These are phyloP conservation scores for Wallemia mellicola DNA, from an alignment of 1,284 basidiomycete genomes.

Conservation along the genomic window DNA sequence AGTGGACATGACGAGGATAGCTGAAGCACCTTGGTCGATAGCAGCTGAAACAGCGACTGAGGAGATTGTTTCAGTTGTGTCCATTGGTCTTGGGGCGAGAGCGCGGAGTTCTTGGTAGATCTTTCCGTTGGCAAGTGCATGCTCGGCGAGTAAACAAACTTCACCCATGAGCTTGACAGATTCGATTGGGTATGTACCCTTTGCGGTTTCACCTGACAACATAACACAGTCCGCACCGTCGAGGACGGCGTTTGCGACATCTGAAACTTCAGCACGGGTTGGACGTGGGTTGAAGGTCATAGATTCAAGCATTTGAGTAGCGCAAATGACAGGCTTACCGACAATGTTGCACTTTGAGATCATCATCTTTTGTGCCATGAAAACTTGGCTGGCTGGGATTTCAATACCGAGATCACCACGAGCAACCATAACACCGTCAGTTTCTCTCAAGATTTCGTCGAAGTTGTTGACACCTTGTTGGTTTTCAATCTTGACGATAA, in stretches of 20 bases:
- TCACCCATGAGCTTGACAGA: constrained; percentile 91
- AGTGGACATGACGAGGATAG: constrained; percentile 86
- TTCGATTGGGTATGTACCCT: constrained; percentile 74
- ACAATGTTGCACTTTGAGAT: constrained; percentile 90
- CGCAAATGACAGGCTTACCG: constrained; percentile 93
- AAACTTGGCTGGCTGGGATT: constrained; percentile 89
- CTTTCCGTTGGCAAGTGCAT: constrained; percentile 46
- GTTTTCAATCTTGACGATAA: constrained; percentile 96
- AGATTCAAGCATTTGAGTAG: constrained; percentile 90
- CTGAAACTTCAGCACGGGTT: constrained; percentile 85
- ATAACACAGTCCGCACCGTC: constrained; percentile 96
- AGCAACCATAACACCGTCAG: constrained; percentile 94
- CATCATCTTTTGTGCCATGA: constrained; percentile 99
- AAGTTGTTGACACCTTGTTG: constrained; percentile 92
- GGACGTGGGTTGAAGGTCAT: constrained; percentile 59
- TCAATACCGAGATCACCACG: constrained; percentile 94
- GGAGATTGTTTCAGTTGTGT: constrained; percentile 74
- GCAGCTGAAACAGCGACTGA: constrained; percentile 79
- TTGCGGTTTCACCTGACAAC: constrained; percentile 91
- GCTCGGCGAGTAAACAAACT: constrained; percentile 78
- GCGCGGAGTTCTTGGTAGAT: constrained; percentile 61
- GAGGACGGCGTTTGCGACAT: constrained; percentile 88
- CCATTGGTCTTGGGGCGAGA: constrained; percentile 52
- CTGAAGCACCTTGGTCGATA: constrained; percentile 72
- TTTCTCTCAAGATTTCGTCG: constrained; percentile 74